A percentile compares a stretch with the other conserved stretches of the same genome.
Conservation (phyloP, 176 grass and related monocot genomes). For the Hordeum marinum region DNA sequence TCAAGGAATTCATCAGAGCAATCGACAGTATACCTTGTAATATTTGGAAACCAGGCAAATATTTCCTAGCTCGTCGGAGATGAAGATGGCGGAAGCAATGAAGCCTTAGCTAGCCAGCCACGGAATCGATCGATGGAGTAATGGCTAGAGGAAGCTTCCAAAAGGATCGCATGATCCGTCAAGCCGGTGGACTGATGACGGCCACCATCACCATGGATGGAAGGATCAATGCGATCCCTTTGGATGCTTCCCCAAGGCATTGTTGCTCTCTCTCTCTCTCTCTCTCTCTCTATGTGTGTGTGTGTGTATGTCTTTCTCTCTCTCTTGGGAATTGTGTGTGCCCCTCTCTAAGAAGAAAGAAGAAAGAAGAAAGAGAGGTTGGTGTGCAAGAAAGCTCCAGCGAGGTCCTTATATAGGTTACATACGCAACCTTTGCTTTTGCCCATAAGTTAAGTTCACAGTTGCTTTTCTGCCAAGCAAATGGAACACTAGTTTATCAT, state of each 20-base stretch:
- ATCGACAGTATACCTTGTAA: slow-evolving; percentile 11
- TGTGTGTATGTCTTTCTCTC: not conserved
- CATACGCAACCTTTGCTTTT: slow-evolving; percentile 41
- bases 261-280: slow-evolving; percentile 7
- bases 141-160: slow-evolving; percentile 65
- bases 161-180: slow-evolving; percentile 73
- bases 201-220: slow-evolving; percentile 5
- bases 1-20: not conserved
- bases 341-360: not conserved
- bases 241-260: slow-evolving; percentile 66
- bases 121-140: slow-evolving; percentile 11
- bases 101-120: not conserved
- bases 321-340: slow-evolving; percentile 3
- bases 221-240: slow-evolving; percentile 87
- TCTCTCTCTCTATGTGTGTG: slow-evolving; percentile 8
- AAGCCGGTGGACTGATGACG: not conserved
- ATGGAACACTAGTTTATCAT: slow-evolving; percentile 26
- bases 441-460: slow-evolving; percentile 18
- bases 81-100: not conserved
- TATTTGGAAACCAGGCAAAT: not conserved
- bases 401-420: slow-evolving; percentile 50
- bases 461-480: slow-evolving; percentile 33
- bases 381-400: slow-evolving; percentile 42
- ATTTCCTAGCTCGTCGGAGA: not conserved
- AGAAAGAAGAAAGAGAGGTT: slow-evolving; percentile 22